Conservation (phyloP, 441 rosid species). For the Theobroma grandiflorum region DNA sequence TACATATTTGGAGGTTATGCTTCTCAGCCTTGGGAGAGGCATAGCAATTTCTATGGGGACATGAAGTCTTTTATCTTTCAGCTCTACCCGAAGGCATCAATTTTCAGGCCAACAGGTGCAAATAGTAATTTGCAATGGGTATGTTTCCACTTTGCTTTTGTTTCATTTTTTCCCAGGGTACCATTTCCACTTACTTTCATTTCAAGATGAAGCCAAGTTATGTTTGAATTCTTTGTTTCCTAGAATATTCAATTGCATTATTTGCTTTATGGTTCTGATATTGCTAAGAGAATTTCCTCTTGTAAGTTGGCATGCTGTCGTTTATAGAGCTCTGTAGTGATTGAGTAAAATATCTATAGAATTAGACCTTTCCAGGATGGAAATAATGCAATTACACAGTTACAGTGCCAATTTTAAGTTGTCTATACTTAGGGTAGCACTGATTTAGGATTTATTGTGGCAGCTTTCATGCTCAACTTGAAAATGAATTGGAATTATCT, state of each 20-base stretch:
- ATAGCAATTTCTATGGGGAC: constrained; percentile 88
- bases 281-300: neutral
- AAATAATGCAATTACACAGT: neutral
- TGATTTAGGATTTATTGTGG: neutral
- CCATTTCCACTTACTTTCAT: constrained; percentile 19
- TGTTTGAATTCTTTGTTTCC: neutral
- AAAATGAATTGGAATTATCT: neutral
- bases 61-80: constrained; percentile 90
- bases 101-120: constrained; percentile 85
- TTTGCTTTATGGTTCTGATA: neutral
- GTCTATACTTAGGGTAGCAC: neutral
- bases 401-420: neutral
- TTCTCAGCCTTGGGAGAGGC: constrained; percentile 88
- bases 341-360: constrained; percentile 1
- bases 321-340: neutral
- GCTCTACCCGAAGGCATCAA: constrained; percentile 72
- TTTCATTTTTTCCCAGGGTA: constrained; percentile 48
- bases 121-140: constrained; percentile 92
- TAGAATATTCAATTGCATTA: neutral
- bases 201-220: neutral
- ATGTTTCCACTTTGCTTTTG: constrained; percentile 29
- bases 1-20: constrained; percentile 87
- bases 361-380: neutral
- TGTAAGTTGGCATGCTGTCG: neutral
- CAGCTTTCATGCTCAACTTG: neutral